Base-by-base conservation (phyloP, 106 monocot species). In the Posidonia australis region DNA sequence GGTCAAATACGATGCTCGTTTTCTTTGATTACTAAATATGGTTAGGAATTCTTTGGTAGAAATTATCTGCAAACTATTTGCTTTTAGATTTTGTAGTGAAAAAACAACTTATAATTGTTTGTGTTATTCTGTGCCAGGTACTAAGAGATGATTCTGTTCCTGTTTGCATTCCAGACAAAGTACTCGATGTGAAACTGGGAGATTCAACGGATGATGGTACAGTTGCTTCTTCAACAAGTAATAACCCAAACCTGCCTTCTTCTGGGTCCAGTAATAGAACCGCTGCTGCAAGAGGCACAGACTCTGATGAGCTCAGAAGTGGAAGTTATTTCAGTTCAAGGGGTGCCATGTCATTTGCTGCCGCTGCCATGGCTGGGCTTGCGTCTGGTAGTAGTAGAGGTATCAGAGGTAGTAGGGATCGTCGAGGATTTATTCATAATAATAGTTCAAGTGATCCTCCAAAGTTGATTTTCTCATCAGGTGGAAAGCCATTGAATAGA, bases 321-420 rank as follows among this genome's bases (percentile, higher is more conserved):
- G 75, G 72, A 53, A 78, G 69, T 51, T 55, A 78, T 60, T 85
- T 84, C 77, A 79, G 84, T 70, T 87, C 98, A 58, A 84, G 91
- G 55, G 87, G 85, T 48, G 78, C 93, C 14, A 83, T 93, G 93
- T 93, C 93, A 66, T 93, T 93, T 86, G 93, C 89, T 63, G 83
- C 98, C 62, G 98, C 98, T 75, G 87, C 96, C 20, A 87, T 98
- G 87, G 90, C 96, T 68, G 90, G 90, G 26, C 75, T 98, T 44
- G 78, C 84, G 57, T 98, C 96, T 65, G 80, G 84, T 32, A 74
- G 90, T 69, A 78, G 96, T 57, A 85, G 83, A 66, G 87, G 87
- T 63, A 63, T 82, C 29, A 81, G 98, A 60, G 84, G 77, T 74
- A 64, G 79, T 52, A 74, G 87, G 69, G 98, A 91, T 69, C 82